Base-by-base conservation (phyloP, 1,284 basidiomycete species). In the Trametes polyzona region DNA sequence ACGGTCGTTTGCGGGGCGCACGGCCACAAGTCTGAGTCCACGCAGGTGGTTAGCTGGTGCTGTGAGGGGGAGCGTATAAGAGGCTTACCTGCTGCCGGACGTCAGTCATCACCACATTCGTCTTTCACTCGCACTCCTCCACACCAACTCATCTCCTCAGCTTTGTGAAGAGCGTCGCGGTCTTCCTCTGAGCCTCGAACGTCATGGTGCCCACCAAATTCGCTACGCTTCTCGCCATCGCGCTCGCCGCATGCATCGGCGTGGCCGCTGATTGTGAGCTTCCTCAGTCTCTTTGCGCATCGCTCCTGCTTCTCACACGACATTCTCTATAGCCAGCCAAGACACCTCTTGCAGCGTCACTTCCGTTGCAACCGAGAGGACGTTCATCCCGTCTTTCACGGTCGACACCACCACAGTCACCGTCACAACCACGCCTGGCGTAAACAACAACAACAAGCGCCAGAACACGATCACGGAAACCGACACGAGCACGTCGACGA, bases 171-270 rank as follows among this genome's bases (percentile, higher is more conserved):
- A n/a, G n/a, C n/a, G n/a, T n/a, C n/a, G n/a, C n/a, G n/a, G n/a
- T n/a, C n/a, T n/a, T n/a, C n/a, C n/a, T n/a, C n/a, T n/a, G n/a
- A n/a, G n/a, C n/a, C n/a, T n/a, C n/a, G n/a, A n/a, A n/a, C n/a
- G 37, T 24, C 23, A 53, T 53, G 51, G 36, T 46, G 24, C 33
- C 35, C 14, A 19, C 44, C 11, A 53, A 53, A 36, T 29, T 53
- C 21, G 42, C 42, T 9, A 12, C 51, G 3, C 26, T 46, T 11
- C 21, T 53, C 26, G 27, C 51, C 1, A 9, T 53, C 17, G 51
- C 43, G 29, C 42, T 53, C 19, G 35, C 27, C 21, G 43, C 43
- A 9, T 53, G 42, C 24, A 23, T 52, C 23, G 49, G 49, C 16
- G 43, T 24, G 2, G 42, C 23, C 1, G 36, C 51, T 17, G 27